Base-by-base conservation (phyloP, 2,329 filamentous ascomycete genomes). In the Aspergillus sp. region DNA sequence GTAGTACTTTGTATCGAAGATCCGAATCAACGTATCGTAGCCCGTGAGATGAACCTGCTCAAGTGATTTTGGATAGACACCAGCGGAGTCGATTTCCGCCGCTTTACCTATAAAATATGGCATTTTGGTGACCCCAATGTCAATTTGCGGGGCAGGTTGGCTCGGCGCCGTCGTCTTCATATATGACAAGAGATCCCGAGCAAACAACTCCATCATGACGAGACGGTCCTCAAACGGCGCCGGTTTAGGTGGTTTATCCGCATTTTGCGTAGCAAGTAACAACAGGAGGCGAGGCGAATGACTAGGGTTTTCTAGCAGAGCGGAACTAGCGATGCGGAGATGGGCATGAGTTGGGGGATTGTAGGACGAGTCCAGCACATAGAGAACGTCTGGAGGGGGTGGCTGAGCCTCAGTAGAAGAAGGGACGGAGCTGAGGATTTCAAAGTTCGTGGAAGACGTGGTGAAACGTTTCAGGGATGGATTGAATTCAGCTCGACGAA, bases 291-390 rank as follows among this genome's bases (percentile, higher is more conserved):
- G 45, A 57, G 69, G 48, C 26, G 56, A 49, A 31, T 44, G 41
- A 42, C 46, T 43, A 6, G 54, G 48, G 12, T 63, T 57, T 33
- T 69, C 63, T 36, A 66, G 61, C 5, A 83, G 51, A 2, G 79
- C 79, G 11, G 75, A 75, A 28, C 68, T 70, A 5, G 75, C 77
- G 30, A 85, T 75, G 19, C 68, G 67, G 12, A 76, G 66, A 56
- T 85, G 81, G 7, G 81, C 81, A 41, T 70, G 66, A 3, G 78
- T 81, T 1, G 81, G 81, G 8, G 81, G 81, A 49, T 85, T 85
- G 73, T 83, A 84, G 26, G 79, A 82, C 0, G 80, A 83, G 58
- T 84, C 81, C 37, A 84, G 70, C 43, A 85, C 79, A 62, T 81
- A 81, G 41, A 85, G 73, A n/a, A 59, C 53, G n/a, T 55, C 52